phyloP scores from a whole-genome alignment of 2,329 filamentous ascomycete species.

The Fusarium penzigii region DNA sequence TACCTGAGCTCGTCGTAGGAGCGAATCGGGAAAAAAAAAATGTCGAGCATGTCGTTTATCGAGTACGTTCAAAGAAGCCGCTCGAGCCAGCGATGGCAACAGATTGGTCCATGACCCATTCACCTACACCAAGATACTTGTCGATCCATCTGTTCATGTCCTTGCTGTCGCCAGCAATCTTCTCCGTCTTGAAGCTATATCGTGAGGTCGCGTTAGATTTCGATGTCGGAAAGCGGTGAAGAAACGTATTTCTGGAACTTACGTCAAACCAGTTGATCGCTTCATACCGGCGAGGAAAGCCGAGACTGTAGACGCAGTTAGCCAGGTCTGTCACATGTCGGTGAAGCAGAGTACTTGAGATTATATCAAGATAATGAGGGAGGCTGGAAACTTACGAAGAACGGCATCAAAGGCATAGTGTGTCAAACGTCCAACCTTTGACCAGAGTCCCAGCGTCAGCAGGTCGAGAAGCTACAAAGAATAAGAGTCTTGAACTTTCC shows the following conservation, averaged over 20 bases:
- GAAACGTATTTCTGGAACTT: conserved; percentile 48
- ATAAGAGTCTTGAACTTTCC: conserved; percentile 36
- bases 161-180: conserved; percentile 76
- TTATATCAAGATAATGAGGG: not conserved
- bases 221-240: not conserved
- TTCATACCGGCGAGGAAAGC: conserved; percentile 96
- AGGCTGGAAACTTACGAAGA: conserved; percentile 62
- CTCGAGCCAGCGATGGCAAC: conserved; percentile 88
- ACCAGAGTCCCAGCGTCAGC: conserved; percentile 68
- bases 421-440: conserved; percentile 86
- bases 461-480: conserved; percentile 60
- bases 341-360: not conserved
- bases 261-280: conserved; percentile 97
- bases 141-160: conserved; percentile 86
- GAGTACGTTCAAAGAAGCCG: conserved; percentile 86
- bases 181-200: conserved; percentile 85
- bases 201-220: conserved; percentile 37
- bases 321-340: not conserved
- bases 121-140: conserved; percentile 90
- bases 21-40: conserved; percentile 13
- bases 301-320: conserved; percentile 64
- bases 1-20: not conserved
- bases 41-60: conserved; percentile 48
- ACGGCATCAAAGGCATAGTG: conserved; percentile 98
- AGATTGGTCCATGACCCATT: conserved; percentile 98